Percentiles rank a stretch among this genome's conserved stretches.
These are phyloP conservation scores for Solanum chiquidenum DNA, from an alignment of 257 asterid genomes.

Conservation along the genomic window DNA sequence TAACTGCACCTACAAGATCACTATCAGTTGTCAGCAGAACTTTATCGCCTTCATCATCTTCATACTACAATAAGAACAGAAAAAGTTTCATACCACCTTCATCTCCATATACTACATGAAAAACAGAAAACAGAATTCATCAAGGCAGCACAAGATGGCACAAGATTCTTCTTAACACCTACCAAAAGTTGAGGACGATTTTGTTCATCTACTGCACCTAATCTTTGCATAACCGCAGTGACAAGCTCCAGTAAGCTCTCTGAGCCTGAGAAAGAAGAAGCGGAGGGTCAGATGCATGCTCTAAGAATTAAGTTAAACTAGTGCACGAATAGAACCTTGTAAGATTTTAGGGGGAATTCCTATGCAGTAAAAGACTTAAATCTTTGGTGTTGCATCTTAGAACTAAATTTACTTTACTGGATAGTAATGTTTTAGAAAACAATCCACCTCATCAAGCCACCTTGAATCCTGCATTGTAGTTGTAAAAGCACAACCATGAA, in stretches of 20 bases:
- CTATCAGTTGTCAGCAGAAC: conserved; percentile 71
- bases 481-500: neutral
- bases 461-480: neutral
- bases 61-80: conserved; percentile 43
- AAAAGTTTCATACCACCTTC: neutral
- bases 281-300: neutral
- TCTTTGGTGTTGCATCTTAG: neutral
- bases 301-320: neutral
- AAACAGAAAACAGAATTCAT: neutral
- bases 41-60: conserved; percentile 93
- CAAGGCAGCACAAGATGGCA: neutral
- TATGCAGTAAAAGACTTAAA: neutral
- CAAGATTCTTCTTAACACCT: conserved; percentile 14
- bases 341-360: neutral
- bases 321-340: neutral
- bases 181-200: conserved; percentile 68
- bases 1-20: conserved; percentile 79
- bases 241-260: conserved; percentile 71
- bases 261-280: conserved; percentile 35
- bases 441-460: neutral
- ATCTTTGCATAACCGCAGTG: conserved; percentile 62
- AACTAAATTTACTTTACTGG: neutral
- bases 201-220: conserved; percentile 38
- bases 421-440: neutral
- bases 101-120: neutral